Evolutionary conservation across 108 stramenopile genomes (phyloP), one percentile per base, ranked within the genome.

Genomic region (Cyclotella choctawhatcheeana): DNA sequence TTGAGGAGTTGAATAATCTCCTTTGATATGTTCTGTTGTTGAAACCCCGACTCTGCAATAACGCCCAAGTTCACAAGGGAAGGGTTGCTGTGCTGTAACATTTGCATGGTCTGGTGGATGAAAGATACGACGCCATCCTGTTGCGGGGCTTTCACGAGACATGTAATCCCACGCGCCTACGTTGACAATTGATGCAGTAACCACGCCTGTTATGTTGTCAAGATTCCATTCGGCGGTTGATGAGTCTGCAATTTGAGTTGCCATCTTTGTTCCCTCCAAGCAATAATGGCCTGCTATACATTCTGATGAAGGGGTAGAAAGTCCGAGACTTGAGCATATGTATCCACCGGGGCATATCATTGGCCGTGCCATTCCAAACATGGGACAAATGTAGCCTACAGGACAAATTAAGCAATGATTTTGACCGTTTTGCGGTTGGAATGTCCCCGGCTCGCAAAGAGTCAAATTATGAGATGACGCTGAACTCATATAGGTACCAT

Each of bases 1-100:
- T 64, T 96, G 95, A 44, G 95, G 95, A 37, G 92, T 90, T 53
- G 74, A 67, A 64, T 86, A 94, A 72, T 94, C 88, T 2, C 43
- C 61, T 6, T 88, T 75, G n/a, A 53, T 12, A 45, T 86, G 67
- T 31, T 53, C 55, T 3, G 32, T 60, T 24, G 63, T 61, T 31
- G 79, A 63, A 24, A 86, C 92, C 5, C 93, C 93, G 12, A 71
- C 40, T 29, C 87, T 48, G 61, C 95, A 96, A 43, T 83, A 95
- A 29, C 51, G 54, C 8, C 92, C 92, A 1, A 85, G n/a, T 0
- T 90, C 89, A 68, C 94, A 95, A 10, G 89, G 84, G 26, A 85
- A 63, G 10, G 94, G 94, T 44, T 68, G 67, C 47, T 88, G 88
- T 3, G 89, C 85, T 37, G n/a, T 53, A 17, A 76, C 50, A 40